Evolutionary conservation across 345 rosid genomes (phyloP).

Genomic region (Eucalyptus guilfoylei): DNA sequence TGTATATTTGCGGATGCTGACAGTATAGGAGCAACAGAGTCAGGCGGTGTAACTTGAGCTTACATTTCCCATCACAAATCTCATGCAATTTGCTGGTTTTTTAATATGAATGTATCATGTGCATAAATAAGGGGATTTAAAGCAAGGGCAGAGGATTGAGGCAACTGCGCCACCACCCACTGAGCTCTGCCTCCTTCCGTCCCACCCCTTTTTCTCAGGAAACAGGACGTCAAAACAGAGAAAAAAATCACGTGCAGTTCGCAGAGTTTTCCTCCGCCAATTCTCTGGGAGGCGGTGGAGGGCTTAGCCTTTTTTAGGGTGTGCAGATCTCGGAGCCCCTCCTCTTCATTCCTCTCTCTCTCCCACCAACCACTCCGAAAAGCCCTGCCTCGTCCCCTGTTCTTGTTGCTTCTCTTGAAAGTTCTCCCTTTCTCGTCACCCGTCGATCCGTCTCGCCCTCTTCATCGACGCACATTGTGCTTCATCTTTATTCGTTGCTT

Average conservation of each 20-base stretch:
- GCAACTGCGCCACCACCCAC: constrained; percentile 6
- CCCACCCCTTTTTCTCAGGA: neutral
- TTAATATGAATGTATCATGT: neutral
- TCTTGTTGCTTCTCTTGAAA: neutral
- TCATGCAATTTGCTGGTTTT: neutral
- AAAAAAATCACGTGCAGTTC: neutral
- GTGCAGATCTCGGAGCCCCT: neutral
- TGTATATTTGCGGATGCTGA: too few relatives aligned
- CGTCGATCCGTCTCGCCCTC: neutral
- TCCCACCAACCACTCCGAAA: neutral
- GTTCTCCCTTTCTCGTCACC: neutral
- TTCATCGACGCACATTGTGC: neutral
- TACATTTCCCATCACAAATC: neutral
- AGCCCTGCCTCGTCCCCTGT: neutral
- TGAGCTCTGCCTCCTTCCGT: neutral
- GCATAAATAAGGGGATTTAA: neutral
- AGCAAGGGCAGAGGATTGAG: neutral
- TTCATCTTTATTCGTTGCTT: neutral
- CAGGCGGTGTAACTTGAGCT: neutral
- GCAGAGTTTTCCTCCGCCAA: neutral
- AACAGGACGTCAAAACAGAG: too few relatives aligned
- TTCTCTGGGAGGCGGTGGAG: neutral
- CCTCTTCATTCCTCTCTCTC: neutral
- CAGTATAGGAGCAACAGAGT: neutral
- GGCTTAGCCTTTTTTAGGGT: neutral